These are phyloP conservation scores for Fistulifera pelliculosa DNA, from an alignment of 108 stramenopile genomes.

Conservation along the genomic window DNA sequence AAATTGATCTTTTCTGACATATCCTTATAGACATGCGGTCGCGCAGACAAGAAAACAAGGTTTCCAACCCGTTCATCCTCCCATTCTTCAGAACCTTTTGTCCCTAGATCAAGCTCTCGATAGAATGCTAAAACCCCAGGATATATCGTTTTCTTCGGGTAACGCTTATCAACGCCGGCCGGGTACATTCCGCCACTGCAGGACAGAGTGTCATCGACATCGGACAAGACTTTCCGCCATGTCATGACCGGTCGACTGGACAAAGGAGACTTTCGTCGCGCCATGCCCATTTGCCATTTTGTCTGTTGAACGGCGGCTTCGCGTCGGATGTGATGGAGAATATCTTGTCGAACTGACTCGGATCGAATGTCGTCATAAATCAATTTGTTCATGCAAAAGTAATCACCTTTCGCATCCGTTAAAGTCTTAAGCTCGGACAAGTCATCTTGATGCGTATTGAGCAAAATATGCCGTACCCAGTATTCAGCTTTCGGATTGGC, in stretches of 20 bases:
- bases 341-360: conserved; percentile 77
- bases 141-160: conserved; percentile 82
- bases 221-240: conserved; percentile 95
- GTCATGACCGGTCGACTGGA: conserved; percentile 6
- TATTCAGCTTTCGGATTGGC: conserved; percentile 81
- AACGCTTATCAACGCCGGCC: conserved; percentile 87
- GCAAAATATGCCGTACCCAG: conserved; percentile 90
- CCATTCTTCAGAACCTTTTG: conserved; percentile 85
- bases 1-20: conserved; percentile 85
- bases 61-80: conserved; percentile 76
- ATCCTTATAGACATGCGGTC: conserved; percentile 98
- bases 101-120: conserved; percentile 91
- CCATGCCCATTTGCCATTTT: conserved; percentile 64
- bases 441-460: conserved; percentile 86
- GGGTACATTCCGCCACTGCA: conserved; percentile 94
- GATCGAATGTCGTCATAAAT: conserved; percentile 92
- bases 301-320: conserved; percentile 90
- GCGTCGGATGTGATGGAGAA: conserved; percentile 83
- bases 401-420: conserved; percentile 89
- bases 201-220: conserved; percentile 96
- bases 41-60: conserved; percentile 94
- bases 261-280: conserved; percentile 9
- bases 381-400: conserved; percentile 89
- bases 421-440: conserved; percentile 90
- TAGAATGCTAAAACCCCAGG: conserved; percentile 96